Base-by-base conservation (phyloP, 306 rosid genomes). In the Phaseolus lunatus region DNA sequence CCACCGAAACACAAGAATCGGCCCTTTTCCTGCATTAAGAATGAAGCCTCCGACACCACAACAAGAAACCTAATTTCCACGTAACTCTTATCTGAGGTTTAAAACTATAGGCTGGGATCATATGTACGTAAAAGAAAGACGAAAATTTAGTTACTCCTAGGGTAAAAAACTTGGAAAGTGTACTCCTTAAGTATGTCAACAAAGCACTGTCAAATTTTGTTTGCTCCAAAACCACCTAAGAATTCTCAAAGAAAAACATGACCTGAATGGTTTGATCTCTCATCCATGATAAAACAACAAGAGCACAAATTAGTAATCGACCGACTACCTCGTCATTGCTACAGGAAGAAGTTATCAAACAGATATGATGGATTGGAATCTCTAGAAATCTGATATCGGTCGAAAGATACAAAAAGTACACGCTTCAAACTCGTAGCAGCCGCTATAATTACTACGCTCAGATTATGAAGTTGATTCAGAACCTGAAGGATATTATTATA, bases 61-160 rank as follows among this genome's bases (percentile, higher is more conserved):
- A 70, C 7, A 70, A 35, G 9, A 49, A 49, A 62, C 59, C 62
- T 18, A 26, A 69, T 69, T 70, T 49, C 47, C 47, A 49, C 3
- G 12, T 49, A 48, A 26, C 20, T 64, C 33, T 29, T 29, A 3
- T 0, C 33, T 29, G 33, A 29, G 5, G 5, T n/a, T n/a, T n/a
- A n/a, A n/a, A n/a, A n/a, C n/a, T n/a, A n/a, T n/a, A n/a, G n/a
- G n/a, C n/a, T n/a, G n/a, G n/a, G n/a, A n/a, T n/a, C n/a, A n/a
- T n/a, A n/a, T n/a, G n/a, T n/a, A n/a, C n/a, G n/a, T n/a, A n/a
- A n/a, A n/a, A n/a, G n/a, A n/a, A n/a, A n/a, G n/a, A n/a, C n/a
- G n/a, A n/a, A n/a, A n/a, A n/a, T n/a, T n/a, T n/a, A n/a, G n/a
- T n/a, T n/a, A n/a, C n/a, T n/a, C n/a, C n/a, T n/a, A n/a, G n/a